Evolutionary conservation across 1,284 basidiomycete species (phyloP).

Genomic region (Papiliotrema laurentii): DNA sequence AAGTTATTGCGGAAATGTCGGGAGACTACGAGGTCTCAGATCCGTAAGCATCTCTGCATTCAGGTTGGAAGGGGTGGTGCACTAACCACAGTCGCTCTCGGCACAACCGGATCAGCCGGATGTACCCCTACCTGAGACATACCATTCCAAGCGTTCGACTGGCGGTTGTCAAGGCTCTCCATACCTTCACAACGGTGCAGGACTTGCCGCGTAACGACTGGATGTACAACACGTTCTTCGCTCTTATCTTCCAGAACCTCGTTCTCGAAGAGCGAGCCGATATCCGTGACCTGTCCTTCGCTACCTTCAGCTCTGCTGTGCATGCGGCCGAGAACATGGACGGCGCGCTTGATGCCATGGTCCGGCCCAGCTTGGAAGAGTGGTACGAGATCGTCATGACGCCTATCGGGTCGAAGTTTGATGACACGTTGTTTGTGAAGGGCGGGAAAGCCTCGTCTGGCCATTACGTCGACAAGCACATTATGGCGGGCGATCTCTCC

Average conservation of each 20-base stretch:
- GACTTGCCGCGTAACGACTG: slow-evolving; percentile 68
- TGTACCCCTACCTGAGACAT: slow-evolving; percentile 97
- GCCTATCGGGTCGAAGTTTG: slow-evolving; percentile 77
- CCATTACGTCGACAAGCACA: slow-evolving; percentile 95
- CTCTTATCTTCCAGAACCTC: slow-evolving; percentile 90
- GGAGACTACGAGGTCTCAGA: not conserved
- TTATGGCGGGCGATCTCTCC: slow-evolving; percentile 85
- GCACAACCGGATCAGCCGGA: slow-evolving; percentile 66
- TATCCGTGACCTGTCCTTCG: slow-evolving; percentile 72
- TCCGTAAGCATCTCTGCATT: slow-evolving; percentile 46
- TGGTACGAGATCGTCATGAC: slow-evolving; percentile 91
- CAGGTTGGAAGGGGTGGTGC: not conserved
- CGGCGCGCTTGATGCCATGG: slow-evolving; percentile 42
- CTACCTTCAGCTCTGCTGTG: slow-evolving; percentile 72
- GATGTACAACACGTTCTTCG: slow-evolving; percentile 72
- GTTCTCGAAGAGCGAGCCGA: slow-evolving; percentile 86
- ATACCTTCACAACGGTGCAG: slow-evolving; percentile 75
- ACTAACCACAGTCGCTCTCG: slow-evolving; percentile 1
- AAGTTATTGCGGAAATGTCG: slow-evolving; percentile 29
- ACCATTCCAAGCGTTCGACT: slow-evolving; percentile 91
- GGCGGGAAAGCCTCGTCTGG: slow-evolving; percentile 49
- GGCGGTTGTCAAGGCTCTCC: slow-evolving; percentile 84
- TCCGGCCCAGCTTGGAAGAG: slow-evolving; percentile 36
- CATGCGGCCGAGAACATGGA: slow-evolving; percentile 56
- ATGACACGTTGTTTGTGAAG: slow-evolving; percentile 67